Evolutionary conservation across 306 rosid species (phyloP).

Genomic region (Prunus padus): DNA sequence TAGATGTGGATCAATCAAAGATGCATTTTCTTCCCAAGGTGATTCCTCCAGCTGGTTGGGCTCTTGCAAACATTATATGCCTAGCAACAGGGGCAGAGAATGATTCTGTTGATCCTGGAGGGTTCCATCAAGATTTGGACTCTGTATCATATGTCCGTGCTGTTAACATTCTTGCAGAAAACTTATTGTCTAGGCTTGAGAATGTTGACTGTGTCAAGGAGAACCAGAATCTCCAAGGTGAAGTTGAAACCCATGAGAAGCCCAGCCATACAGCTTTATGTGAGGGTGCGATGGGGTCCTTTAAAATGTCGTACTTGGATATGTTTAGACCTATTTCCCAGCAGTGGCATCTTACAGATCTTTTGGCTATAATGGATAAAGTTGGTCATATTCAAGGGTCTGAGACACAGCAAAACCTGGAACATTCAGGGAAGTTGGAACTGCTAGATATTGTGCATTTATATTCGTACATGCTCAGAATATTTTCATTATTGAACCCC

Average conservation of each 20-base stretch:
- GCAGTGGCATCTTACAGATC: conserved; percentile 86
- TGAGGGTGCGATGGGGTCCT: conserved; percentile 49
- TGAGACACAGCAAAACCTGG: conserved; percentile 41
- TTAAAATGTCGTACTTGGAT: conserved; percentile 53
- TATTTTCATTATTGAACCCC: conserved; percentile 68
- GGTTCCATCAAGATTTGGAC: conserved; percentile 68
- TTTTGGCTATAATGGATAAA: conserved; percentile 50
- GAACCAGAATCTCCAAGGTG: conserved; percentile 39
- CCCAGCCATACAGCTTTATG: conserved; percentile 29
- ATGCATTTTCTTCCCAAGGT: conserved; percentile 42
- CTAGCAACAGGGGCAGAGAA: conserved; percentile 58
- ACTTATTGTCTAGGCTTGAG: conserved; percentile 59
- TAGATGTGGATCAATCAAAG: conserved; percentile 46
- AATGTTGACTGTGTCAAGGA: conserved; percentile 45
- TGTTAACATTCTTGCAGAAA: conserved; percentile 59
- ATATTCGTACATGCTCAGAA: conserved; percentile 71
- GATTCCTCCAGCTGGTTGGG: conserved; percentile 91
- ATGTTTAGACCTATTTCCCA: conserved; percentile 79
- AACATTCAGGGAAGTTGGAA: conserved; percentile 52
- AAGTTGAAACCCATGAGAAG: conserved; percentile 39
- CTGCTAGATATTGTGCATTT: conserved; percentile 66
- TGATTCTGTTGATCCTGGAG: conserved; percentile 47
- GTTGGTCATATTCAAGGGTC: conserved; percentile 26
- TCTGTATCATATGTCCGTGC: conserved; percentile 57
- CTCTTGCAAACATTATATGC: conserved; percentile 73